These are phyloP conservation scores for Corynespora cassiicola DNA, from an alignment of 2,329 filamentous ascomycete species.

Conservation along the genomic window DNA sequence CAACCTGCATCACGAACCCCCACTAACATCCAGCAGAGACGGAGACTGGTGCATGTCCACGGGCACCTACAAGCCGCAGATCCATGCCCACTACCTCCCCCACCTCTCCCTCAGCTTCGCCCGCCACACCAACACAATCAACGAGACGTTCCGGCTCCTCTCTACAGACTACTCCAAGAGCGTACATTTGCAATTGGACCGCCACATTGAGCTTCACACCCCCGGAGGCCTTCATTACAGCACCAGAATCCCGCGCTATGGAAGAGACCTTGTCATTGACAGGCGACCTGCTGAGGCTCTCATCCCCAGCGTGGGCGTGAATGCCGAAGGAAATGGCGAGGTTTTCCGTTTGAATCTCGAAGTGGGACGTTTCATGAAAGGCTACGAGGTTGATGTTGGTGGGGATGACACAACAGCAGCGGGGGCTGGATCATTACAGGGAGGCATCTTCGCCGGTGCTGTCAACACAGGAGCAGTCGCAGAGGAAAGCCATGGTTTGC, in stretches of 20 bases:
- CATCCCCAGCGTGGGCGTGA: conserved; percentile 85
- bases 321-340: conserved; percentile 84
- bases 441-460: conserved; percentile 81
- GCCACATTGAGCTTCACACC: conserved; percentile 91
- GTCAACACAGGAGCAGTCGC: conserved; percentile 90
- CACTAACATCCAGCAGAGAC: conserved; percentile 5
- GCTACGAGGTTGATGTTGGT: conserved; percentile 89
- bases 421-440: conserved; percentile 80
- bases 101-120: conserved; percentile 93
- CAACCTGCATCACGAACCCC: conserved; percentile 3
- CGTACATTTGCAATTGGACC: conserved; percentile 89
- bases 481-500: conserved; percentile 85
- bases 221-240: conserved; percentile 86
- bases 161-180: conserved; percentile 94
- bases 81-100: conserved; percentile 93
- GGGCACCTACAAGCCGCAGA: conserved; percentile 78
- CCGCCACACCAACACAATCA: conserved; percentile 88
- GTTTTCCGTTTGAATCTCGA: conserved; percentile 94
- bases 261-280: conserved; percentile 87
- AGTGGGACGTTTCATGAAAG: conserved; percentile 90
- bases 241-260: conserved; percentile 90
- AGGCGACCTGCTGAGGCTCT: conserved; percentile 82
- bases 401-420: conserved; percentile 73
- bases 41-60: conserved; percentile 11
- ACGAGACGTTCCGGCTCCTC: conserved; percentile 88